Evolutionary conservation across 306 rosid genomes (phyloP).

Genomic region (Arachis stenosperma): DNA sequence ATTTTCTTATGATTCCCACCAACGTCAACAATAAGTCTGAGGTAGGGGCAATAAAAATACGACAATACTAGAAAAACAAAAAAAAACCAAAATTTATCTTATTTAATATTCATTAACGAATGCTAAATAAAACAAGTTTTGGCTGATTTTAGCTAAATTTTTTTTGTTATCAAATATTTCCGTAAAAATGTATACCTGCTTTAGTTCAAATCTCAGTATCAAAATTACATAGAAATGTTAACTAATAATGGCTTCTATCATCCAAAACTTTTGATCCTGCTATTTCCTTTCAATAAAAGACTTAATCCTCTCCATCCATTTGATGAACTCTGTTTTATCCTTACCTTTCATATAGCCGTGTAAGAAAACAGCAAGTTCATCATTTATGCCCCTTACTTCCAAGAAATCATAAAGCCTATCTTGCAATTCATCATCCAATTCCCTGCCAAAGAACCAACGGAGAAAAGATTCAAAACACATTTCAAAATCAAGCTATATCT

Average conservation of each 20-base stretch:
- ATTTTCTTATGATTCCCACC: background rate
- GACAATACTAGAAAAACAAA: no score
- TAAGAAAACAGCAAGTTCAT: slow-evolving; percentile 71
- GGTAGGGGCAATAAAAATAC: background rate
- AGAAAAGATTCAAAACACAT: slow-evolving; percentile 8
- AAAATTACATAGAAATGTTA: slow-evolving; percentile 33
- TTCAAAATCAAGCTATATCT: background rate
- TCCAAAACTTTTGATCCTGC: slow-evolving; percentile 34
- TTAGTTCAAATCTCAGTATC: slow-evolving; percentile 3
- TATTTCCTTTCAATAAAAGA: slow-evolving; percentile 68
- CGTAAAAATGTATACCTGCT: slow-evolving; percentile 30
- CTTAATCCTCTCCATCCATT: slow-evolving; percentile 80
- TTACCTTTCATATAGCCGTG: slow-evolving; percentile 77
- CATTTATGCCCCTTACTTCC: slow-evolving; percentile 76
- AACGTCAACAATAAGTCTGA: slow-evolving; percentile 22
- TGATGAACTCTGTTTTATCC: slow-evolving; percentile 69
- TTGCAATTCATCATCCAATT: slow-evolving; percentile 84
- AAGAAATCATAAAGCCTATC: slow-evolving; percentile 72
- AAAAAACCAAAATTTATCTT: no score
- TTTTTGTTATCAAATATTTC: no score
- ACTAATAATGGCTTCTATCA: slow-evolving; percentile 19
- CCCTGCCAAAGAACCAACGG: slow-evolving; percentile 59
- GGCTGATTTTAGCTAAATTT: no score
- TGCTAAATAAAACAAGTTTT: no score
- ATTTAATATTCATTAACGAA: no score